A percentile compares a stretch with the other conserved stretches of the same genome.
These are phyloP conservation scores for Rhodofomes roseus DNA, from an alignment of 1,284 basidiomycete species.

Conservation along the genomic window DNA sequence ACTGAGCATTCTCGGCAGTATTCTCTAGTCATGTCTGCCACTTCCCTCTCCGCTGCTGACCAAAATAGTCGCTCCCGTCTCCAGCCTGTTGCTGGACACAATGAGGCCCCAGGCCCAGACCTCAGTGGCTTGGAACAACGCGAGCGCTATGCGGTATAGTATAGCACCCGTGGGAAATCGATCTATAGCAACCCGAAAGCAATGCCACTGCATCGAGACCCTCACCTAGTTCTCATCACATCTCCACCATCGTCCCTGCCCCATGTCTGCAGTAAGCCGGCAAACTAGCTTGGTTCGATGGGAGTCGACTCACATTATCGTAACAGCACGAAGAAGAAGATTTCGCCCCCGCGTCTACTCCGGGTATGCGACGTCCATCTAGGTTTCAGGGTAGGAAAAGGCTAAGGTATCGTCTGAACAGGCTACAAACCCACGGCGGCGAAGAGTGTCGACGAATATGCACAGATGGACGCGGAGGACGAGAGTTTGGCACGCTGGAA, in stretches of 20 bases:
- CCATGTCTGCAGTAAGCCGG: conserved; percentile 38
- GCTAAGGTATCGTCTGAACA: conserved; percentile 24
- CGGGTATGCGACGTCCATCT: conserved; percentile 40
- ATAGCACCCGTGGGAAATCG: conserved; percentile 34
- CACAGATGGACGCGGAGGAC: conserved; percentile 78
- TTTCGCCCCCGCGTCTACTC: conserved; percentile 57
- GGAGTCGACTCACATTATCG: neutral
- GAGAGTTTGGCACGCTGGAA: conserved; percentile 89
- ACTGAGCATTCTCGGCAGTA: too few relatives aligned
- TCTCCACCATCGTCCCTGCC: conserved; percentile 13
- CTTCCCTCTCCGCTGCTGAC: neutral
- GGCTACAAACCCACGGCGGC: conserved; percentile 71
- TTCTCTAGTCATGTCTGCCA: neutral
- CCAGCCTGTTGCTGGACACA: neutral
- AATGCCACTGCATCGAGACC: conserved; percentile 12
- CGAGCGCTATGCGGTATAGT: conserved; percentile 10
- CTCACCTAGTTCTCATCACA: conserved; percentile 18
- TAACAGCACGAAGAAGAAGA: conserved; percentile 60
- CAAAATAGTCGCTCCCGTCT: too few relatives aligned
- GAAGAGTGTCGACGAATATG: conserved; percentile 70
- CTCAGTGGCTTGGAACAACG: neutral
- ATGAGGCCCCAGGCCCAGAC: neutral
- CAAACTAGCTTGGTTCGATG: neutral
- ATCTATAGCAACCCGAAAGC: conserved; percentile 21
- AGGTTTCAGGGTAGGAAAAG: neutral